phyloP scores from a whole-genome alignment of 164 flowering plant genomes.

The Euptelea pleiosperma region DNA sequence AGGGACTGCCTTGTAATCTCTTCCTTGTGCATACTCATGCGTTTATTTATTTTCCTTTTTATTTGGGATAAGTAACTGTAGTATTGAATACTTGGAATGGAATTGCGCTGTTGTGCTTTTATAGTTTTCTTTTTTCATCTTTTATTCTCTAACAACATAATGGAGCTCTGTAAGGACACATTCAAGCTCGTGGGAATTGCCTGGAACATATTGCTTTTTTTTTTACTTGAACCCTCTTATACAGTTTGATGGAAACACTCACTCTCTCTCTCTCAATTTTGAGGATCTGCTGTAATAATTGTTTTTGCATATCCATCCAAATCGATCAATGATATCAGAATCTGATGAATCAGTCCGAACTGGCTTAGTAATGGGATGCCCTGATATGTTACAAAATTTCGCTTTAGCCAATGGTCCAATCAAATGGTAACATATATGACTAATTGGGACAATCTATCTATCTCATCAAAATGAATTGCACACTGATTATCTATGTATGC shows the following conservation, averaged over 20 bases:
- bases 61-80: neutral
- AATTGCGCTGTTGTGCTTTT: no score
- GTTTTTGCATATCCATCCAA: conserved; percentile 1
- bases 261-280: no score
- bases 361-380: conserved; percentile 13
- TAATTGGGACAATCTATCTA: conserved; percentile 5
- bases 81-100: neutral
- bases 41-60: neutral
- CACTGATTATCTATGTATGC: no score
- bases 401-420: conserved; percentile 12
- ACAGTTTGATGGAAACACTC: no score
- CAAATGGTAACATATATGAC: no score
- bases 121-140: neutral
- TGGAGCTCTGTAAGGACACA: neutral
- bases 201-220: neutral
- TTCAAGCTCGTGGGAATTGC: neutral
- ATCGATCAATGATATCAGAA: conserved; percentile 9
- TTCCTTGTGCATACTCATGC: neutral
- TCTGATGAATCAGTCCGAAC: neutral
- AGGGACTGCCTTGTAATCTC: conserved; percentile 4
- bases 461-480: no score
- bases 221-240: neutral
- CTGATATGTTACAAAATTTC: conserved; percentile 8
- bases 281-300: no score
- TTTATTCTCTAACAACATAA: neutral